Base-by-base conservation (phyloP, 169 alveolate genomes). In the Neospora caninum region DNA sequence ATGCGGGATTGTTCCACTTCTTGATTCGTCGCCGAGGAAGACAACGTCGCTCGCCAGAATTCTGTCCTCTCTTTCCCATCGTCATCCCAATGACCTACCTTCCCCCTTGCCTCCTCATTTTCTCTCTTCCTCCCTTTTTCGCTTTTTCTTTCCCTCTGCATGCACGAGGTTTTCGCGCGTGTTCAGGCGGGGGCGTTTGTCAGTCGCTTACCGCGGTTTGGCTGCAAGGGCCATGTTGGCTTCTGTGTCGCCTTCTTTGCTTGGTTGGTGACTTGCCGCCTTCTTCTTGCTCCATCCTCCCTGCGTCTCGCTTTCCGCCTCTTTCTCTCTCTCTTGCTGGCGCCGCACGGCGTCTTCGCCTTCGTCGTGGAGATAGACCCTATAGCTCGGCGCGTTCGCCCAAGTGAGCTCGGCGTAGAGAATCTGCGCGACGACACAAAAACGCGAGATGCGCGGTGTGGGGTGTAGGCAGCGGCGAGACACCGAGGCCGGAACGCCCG, bases 331-430 rank as follows among this genome's bases (percentile, higher is more conserved):
- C 84, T 73, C 39, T 43, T 73, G 84, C 84, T 73, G 84, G 45
- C 25, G 84, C 84, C 43, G 84, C 1, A 9, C 84, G 13, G 39
- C 43, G n/a, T 73, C 84, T 73, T 73, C 84, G 4, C 43, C 84
- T 34, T 34, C 84, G 39, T 73, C 49, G 42, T 73, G 84, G 25
- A 73, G 84, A 73, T 73, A 73, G 31, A 73, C 84, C 39, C 84
- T 9, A 43, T 73, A 73, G 84, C 43, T 73, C 84, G 39, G 7
- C 38, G 84, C 84, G 42, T 73, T 73, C 49, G 2, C 16, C 84
- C 84, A 73, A 4, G 84, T 73, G 18, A 73, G 39, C 45, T 31
- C 49, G 2, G 84, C 84, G 43, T 73, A 73, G n/a, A 73, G 84
- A 73, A 73, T 36, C 84, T 73, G 80, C 9, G 38, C 10, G 27